These are phyloP conservation scores for Albugo candida DNA, from an alignment of 352 stramenopile species.

Conservation along the genomic window DNA sequence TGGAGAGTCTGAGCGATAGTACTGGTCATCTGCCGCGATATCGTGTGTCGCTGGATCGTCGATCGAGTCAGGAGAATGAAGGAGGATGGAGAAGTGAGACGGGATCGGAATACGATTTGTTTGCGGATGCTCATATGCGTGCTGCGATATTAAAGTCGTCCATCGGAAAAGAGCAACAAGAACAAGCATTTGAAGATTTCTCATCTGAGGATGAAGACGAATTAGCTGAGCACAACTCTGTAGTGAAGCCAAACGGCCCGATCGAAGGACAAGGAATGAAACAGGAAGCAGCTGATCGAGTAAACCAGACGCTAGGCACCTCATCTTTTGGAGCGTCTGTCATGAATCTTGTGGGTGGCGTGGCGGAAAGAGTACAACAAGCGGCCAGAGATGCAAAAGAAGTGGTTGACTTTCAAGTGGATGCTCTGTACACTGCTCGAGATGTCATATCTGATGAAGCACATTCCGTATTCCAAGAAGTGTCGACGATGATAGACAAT, in stretches of 20 bases:
- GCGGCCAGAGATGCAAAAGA: slow-evolving; percentile 59
- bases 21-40: slow-evolving; percentile 13
- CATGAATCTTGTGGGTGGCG: slow-evolving; percentile 37
- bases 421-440: slow-evolving; percentile 51
- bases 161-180: slow-evolving; percentile 30
- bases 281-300: neutral
- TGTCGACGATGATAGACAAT: slow-evolving; percentile 34
- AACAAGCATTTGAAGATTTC: slow-evolving; percentile 19
- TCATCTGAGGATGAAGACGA: slow-evolving; percentile 20
- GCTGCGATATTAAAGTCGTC: slow-evolving; percentile 41
- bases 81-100: slow-evolving; percentile 49
- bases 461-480: slow-evolving; percentile 33
- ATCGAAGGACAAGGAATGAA: slow-evolving; percentile 4
- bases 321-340: slow-evolving; percentile 39
- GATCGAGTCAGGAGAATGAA: slow-evolving; percentile 16
- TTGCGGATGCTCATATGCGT: slow-evolving; percentile 58
- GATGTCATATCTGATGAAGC: slow-evolving; percentile 48
- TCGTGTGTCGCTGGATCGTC: slow-evolving; percentile 14
- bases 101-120: slow-evolving; percentile 57
- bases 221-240: slow-evolving; percentile 13
- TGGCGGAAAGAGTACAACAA: slow-evolving; percentile 49
- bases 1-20: slow-evolving; percentile 11
- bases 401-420: slow-evolving; percentile 41
- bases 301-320: slow-evolving; percentile 16
- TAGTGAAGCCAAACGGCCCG: slow-evolving; percentile 10